Evolutionary conservation across 257 asterid genomes (phyloP).

Genomic region (Craterostigma plantagineum): DNA sequence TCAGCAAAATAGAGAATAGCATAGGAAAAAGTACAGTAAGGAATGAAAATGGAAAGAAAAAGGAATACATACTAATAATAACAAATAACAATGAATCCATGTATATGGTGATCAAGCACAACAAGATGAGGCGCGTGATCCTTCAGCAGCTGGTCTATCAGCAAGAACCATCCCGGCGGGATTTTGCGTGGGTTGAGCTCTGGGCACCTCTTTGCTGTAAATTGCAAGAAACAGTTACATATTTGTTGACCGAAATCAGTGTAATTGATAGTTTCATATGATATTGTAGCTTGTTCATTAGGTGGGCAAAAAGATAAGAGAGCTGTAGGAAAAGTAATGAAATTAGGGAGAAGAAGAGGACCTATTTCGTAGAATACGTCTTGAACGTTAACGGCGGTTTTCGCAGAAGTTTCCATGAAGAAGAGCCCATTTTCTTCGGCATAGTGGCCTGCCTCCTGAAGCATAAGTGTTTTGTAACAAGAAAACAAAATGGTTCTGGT

Average conservation of each 20-base stretch:
- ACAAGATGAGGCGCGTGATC: constrained; percentile 18
- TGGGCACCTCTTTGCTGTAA: constrained; percentile 58
- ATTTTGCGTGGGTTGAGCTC: constrained; percentile 57
- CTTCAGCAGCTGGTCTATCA: constrained; percentile 57
- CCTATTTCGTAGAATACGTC: constrained; percentile 67
- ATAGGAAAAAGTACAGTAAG: too few species aligned
- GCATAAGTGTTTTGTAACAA: background rate
- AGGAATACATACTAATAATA: too few species aligned
- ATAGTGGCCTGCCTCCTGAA: constrained; percentile 50
- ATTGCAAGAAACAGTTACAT: constrained; percentile 2
- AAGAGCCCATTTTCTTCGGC: constrained; percentile 73
- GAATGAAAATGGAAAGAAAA: too few species aligned
- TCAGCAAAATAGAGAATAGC: too few species aligned
- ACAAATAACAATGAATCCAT: too few species aligned
- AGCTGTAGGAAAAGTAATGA: background rate
- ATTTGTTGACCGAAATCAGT: background rate
- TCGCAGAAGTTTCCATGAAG: constrained; percentile 74
- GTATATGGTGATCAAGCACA: too few species aligned
- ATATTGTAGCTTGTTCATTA: constrained; percentile 3
- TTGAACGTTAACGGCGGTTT: constrained; percentile 55
- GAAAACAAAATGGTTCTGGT: background rate
- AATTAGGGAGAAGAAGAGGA: constrained; percentile 8
- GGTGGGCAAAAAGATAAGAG: background rate
- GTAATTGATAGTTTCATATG: background rate
- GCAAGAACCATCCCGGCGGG: constrained; percentile 66